phyloP scores from a whole-genome alignment of 495 filamentous ascomycete genomes.

The Aspergillus baeticus region DNA sequence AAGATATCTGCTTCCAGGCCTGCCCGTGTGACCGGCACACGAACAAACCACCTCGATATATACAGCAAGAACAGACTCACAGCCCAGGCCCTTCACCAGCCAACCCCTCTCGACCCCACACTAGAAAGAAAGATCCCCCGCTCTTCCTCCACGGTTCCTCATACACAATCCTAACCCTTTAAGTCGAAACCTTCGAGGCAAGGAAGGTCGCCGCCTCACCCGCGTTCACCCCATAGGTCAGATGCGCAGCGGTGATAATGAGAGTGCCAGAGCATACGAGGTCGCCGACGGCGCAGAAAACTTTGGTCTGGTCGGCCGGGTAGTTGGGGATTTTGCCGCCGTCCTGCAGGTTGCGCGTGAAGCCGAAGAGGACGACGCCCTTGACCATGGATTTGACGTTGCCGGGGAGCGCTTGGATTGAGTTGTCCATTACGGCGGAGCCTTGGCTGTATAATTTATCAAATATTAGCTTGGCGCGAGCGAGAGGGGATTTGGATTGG shows the following conservation, averaged over 20 bases:
- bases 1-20: too few species aligned
- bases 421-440: conserved; percentile 50
- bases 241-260: conserved; percentile 43
- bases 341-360: conserved; percentile 55
- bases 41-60: too few species aligned
- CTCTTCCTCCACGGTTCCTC: too few species aligned
- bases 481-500: too few species aligned
- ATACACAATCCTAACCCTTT: too few species aligned
- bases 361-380: conserved; percentile 53
- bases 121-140: too few species aligned
- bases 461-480: too few species aligned
- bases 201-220: conserved; percentile 19
- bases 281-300: conserved; percentile 51
- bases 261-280: conserved; percentile 50
- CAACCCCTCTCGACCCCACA: too few species aligned
- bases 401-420: conserved; percentile 37
- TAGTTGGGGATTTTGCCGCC: conserved; percentile 45
- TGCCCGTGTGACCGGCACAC: too few species aligned
- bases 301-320: conserved; percentile 38
- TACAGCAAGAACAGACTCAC: too few species aligned
- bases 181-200: conserved; percentile 3
- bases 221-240: conserved; percentile 36
- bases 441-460: conserved; percentile 45
- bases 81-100: too few species aligned
- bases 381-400: conserved; percentile 44